Base-by-base conservation (phyloP, 2,329 filamentous ascomycete species). In the Metarhizium anisopliae region DNA sequence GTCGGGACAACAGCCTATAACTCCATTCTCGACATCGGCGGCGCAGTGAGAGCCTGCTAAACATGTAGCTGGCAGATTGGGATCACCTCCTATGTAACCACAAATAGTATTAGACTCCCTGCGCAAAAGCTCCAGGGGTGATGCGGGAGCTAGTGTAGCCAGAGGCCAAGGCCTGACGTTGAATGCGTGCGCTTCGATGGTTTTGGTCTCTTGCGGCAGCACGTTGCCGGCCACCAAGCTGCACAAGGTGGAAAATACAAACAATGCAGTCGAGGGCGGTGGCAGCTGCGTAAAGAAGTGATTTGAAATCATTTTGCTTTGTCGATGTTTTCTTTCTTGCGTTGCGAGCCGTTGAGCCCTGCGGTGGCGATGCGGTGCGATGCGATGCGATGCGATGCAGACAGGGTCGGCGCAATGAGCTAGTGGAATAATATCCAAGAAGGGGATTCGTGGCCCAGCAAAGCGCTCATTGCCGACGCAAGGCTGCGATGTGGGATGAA, bases 1-100 rank as follows among this genome's bases (percentile, higher is more conserved):
- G 60, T 83, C 72, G 1, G 81, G 80, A 62, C 81, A 84, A 63
- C 80, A 83, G 50, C 80, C 80, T 36, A 83, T 70, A n/a, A 75
- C 75, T 32, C 73, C 72, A 55, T 77, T 71, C 18, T 70, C 68
- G 20, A 70, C 66, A 58, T 83, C 80, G 47, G 80, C 68, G 29
- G 80, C 81, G 63, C 81, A 84, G 65, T 84, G 79, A 42, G 80
- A 83, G 38, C 80, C 81, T 0, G 75, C 72, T 32, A 73, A 75
- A 63, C 81, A 84, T 42, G 81, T 84, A 43, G 81, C 81, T 2
- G 80, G 78, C 35, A 82, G 67, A 29, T 68, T 67, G 1, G 74
- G 66, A 59, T 82, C 66, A 25, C 79, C 81, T 58, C 75, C 77
- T 62, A 84, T 73, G 66, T 76, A 84, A 47, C 81, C 81, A 61